Percentiles rank a stretch among this genome's conserved stretches.
These are phyloP conservation scores for Teunomyces stri DNA, from an alignment of 805 yeast species.

Conservation along the genomic window DNA sequence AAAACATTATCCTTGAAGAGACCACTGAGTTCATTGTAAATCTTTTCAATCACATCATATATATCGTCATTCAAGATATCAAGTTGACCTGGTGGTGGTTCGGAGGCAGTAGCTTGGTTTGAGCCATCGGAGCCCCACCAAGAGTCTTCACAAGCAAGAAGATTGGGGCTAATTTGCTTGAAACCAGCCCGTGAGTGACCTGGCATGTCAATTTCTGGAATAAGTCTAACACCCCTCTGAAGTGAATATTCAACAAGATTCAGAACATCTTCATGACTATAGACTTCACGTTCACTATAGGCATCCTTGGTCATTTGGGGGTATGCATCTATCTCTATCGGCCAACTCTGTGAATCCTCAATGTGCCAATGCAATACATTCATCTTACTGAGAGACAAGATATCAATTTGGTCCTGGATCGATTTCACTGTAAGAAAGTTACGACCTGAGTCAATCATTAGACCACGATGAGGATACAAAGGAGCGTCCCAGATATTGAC, in stretches of 20 bases:
- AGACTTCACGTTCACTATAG: conserved; percentile 29
- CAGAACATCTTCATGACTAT: conserved; percentile 24
- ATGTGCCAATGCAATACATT: conserved; percentile 43
- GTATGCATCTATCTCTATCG: conserved; percentile 25
- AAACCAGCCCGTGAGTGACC: conserved; percentile 43
- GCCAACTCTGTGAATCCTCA: conserved; percentile 42
- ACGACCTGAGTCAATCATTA: conserved; percentile 39
- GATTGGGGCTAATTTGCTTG: conserved; percentile 26
- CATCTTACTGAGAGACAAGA: conserved; percentile 37
- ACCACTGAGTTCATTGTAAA: conserved; percentile 30
- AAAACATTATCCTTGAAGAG: conserved; percentile 35
- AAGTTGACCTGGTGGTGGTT: conserved; percentile 43
- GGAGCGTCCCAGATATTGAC: conserved; percentile 36
- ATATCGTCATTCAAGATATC: conserved; percentile 31
- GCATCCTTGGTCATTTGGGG: conserved; percentile 42
- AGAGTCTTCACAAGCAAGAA: conserved; percentile 29
- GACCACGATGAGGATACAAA: conserved; percentile 35
- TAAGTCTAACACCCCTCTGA: conserved; percentile 36
- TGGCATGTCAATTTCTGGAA: conserved; percentile 43
- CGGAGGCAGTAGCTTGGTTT: conserved; percentile 24
- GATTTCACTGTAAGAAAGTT: conserved; percentile 28
- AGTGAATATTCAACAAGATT: conserved; percentile 30
- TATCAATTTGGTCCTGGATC: conserved; percentile 34
- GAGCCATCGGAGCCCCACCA: conserved; percentile 26
- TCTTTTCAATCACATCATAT: conserved; percentile 29